Evolutionary conservation across 2,329 filamentous ascomycete genomes (phyloP).

Genomic region (Penicillium sclerotigenum): DNA sequence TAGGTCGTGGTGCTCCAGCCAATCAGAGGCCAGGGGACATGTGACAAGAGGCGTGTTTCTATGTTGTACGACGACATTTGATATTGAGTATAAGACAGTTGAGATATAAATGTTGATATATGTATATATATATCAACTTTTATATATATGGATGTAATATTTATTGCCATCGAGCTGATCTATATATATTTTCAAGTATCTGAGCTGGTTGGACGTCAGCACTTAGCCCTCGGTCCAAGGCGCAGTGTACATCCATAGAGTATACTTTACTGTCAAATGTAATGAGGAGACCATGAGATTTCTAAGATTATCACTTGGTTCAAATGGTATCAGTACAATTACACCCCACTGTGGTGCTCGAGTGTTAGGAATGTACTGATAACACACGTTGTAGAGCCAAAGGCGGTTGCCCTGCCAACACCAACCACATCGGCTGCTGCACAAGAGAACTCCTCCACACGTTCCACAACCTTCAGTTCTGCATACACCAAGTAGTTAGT

Average conservation of each 20-base stretch:
- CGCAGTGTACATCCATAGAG: background rate
- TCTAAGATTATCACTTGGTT: background rate
- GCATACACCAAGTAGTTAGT: constrained; percentile 22
- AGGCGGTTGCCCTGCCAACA: constrained; percentile 25
- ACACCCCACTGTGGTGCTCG: background rate
- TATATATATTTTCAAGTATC: background rate
- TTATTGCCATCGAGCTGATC: background rate
- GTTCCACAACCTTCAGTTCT: constrained; percentile 13
- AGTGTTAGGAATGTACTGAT: background rate
- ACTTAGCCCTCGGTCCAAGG: background rate
- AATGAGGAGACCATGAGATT: background rate
- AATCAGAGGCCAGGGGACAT: constrained; percentile 31
- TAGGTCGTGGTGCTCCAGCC: constrained; percentile 30
- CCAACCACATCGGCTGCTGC: constrained; percentile 4
- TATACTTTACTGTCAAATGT: background rate
- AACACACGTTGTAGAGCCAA: background rate
- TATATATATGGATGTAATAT: background rate
- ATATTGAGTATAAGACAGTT: background rate
- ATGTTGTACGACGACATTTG: background rate
- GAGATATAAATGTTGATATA: background rate
- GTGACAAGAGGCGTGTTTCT: constrained; percentile 8
- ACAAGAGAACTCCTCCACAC: constrained; percentile 20
- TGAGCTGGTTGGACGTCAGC: background rate
- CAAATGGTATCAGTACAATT: background rate
- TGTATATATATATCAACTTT: background rate